phyloP scores from a whole-genome alignment of 1,284 basidiomycete genomes.

The Sporisorium sorghi region DNA sequence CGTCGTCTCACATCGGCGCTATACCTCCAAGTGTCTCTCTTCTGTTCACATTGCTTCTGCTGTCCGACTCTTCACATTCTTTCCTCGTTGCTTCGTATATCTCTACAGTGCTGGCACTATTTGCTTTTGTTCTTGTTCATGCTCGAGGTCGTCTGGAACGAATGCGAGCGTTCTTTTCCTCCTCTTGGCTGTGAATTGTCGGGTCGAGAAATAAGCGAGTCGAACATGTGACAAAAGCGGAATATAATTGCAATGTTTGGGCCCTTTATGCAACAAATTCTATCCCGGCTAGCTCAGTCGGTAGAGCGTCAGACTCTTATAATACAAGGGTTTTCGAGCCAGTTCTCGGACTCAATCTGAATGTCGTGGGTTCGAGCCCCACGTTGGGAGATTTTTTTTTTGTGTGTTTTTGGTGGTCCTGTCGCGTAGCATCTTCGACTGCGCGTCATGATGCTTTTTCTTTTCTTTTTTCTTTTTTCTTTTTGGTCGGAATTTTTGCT shows the following conservation, averaged over 20 bases:
- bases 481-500: slow-evolving; percentile 4
- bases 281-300: slow-evolving; percentile 70
- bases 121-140: not conserved
- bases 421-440: not conserved
- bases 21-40: not conserved
- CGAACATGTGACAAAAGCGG: too few species aligned
- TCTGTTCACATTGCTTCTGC: not conserved
- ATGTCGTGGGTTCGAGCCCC: slow-evolving; percentile 69
- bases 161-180: slow-evolving; percentile 3
- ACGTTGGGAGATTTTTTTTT: slow-evolving; percentile 62
- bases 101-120: not conserved
- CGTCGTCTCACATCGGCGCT: not conserved
- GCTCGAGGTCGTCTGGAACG: slow-evolving; percentile 12
- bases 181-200: not conserved
- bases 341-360: slow-evolving; percentile 51
- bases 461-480: not conserved
- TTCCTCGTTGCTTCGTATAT: not conserved
- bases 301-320: slow-evolving; percentile 70
- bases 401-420: not conserved
- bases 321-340: slow-evolving; percentile 49
- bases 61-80: not conserved
- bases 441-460: not conserved
- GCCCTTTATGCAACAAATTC: not conserved
- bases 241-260: not conserved
- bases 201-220: not conserved